These are phyloP conservation scores for Fusarium tuaranense DNA, from an alignment of 2,329 filamentous ascomycete genomes.

Conservation along the genomic window DNA sequence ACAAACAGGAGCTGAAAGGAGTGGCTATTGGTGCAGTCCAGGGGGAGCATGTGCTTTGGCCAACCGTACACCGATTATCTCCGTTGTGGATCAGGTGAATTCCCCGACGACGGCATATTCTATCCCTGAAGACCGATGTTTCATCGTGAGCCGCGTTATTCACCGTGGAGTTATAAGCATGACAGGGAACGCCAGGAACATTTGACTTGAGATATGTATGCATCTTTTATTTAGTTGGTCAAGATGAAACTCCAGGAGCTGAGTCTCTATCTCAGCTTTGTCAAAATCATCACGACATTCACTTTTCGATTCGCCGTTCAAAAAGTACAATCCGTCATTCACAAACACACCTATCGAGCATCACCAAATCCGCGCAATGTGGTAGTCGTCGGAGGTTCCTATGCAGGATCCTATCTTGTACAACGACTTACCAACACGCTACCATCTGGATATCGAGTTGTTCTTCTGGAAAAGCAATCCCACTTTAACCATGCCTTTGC, in stretches of 20 bases:
- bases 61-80: neutral
- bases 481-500: slow-evolving; percentile 30
- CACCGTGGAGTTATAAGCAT: neutral
- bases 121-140: neutral
- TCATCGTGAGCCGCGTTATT: neutral
- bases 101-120: neutral
- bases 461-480: slow-evolving; percentile 31
- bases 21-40: neutral
- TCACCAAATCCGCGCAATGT: slow-evolving; percentile 19
- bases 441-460: slow-evolving; percentile 22
- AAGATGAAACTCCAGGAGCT: slow-evolving; percentile 12
- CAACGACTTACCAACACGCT: slow-evolving; percentile 17
- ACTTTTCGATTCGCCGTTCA: neutral
- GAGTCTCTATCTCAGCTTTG: slow-evolving; percentile 6
- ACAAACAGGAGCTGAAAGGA: neutral
- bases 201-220: neutral
- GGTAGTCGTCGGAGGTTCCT: slow-evolving; percentile 25
- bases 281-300: slow-evolving; percentile 3
- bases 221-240: neutral
- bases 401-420: slow-evolving; percentile 17
- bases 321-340: neutral
- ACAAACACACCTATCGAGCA: slow-evolving; percentile 19
- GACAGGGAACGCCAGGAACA: neutral
- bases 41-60: neutral
- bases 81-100: neutral